Percentiles rank a stretch among this genome's conserved stretches.
phyloP scores from a whole-genome alignment of 495 filamentous ascomycete genomes.

The Hyaloscypha hepaticicola region DNA sequence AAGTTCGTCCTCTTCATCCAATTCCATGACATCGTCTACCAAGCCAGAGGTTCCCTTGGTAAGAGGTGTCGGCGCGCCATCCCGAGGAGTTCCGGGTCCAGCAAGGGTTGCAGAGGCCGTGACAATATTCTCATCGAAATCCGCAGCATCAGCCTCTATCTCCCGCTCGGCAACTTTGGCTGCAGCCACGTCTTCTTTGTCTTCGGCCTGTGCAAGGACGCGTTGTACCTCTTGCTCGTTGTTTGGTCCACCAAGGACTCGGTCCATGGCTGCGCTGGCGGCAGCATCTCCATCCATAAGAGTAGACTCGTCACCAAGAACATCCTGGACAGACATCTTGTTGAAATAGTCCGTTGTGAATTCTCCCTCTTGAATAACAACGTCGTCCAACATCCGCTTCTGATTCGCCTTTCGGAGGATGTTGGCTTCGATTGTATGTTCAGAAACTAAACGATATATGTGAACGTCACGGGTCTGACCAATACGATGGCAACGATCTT shows the following conservation, averaged over 20 bases:
- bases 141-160: slow-evolving; percentile 81
- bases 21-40: slow-evolving; percentile 40
- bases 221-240: slow-evolving; percentile 48
- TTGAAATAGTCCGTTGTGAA: slow-evolving; percentile 99
- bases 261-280: slow-evolving; percentile 80
- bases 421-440: slow-evolving; percentile 98
- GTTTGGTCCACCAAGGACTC: slow-evolving; percentile 66
- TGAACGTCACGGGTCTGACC: slow-evolving; percentile 98
- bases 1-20: slow-evolving; percentile 44
- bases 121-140: slow-evolving; percentile 76
- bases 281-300: slow-evolving; percentile 61
- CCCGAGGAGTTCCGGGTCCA: slow-evolving; percentile 37
- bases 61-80: slow-evolving; percentile 29
- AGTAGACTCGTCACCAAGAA: slow-evolving; percentile 53
- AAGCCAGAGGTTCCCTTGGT: slow-evolving; percentile 16
- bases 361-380: slow-evolving; percentile 97
- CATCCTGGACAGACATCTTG: slow-evolving; percentile 69
- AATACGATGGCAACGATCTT: slow-evolving; percentile 96
- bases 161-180: slow-evolving; percentile 88
- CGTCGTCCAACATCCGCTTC: slow-evolving; percentile 96
- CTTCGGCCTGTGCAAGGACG: slow-evolving; percentile 85
- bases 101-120: slow-evolving; percentile 42
- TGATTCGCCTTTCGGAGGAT: slow-evolving; percentile 95
- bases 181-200: slow-evolving; percentile 85
- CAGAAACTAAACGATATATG: slow-evolving; percentile 95